Evolutionary conservation across 805 yeast species (phyloP), one percentile per base, ranked within the genome.

Genomic region (Myxozyma lipomycoides): DNA sequence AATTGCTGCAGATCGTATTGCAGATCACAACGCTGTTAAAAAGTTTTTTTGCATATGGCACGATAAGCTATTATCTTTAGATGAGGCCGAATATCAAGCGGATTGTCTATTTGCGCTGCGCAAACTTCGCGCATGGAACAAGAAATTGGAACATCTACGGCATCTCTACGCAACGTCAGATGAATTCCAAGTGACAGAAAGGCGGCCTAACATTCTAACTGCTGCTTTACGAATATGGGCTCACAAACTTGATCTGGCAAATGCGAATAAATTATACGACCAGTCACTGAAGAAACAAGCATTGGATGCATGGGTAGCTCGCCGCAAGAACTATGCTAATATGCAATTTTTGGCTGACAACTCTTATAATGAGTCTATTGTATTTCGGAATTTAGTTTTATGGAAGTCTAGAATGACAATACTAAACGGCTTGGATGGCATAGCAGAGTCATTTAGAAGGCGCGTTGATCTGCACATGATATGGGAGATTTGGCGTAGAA

Each of bases 401-500:
- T 52, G 57, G 57, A 6, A 19, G 15, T 7, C n/a, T 2, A 4
- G 35, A 2, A 12, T 43, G 3, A 12, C 9, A 6, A 35, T 32
- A 18, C 10, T 34, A 4, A 15, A 19, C 12, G 40, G 42, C 24
- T 28, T 17, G 40, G 40, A 30, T 19, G 28, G 25, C n/a, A 28
- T 53, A 2, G 55, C 58, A 2, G 46, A 34, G 12, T 46, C 48
- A 12, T 53, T 46, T 40, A 30, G 46, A 12, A 45, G 40, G 6
- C 49, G 52, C 3, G 30, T 49, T 1, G 3, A 12, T 9, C 25
- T 53, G 17, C 52, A 52, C 28, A 32, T 17, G 18, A 24, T 38
- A 3, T 53, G 55, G 55, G 25, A 22, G 6, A 18, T 3, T 6
- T 53, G 58, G 58, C 35, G 34, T 3, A 35, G 34, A 19, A 34